Percentiles rank a stretch among this genome's conserved stretches.
These are phyloP conservation scores for Verticillium alfalfae DNA, from an alignment of 2,329 filamentous ascomycete species.

Conservation along the genomic window DNA sequence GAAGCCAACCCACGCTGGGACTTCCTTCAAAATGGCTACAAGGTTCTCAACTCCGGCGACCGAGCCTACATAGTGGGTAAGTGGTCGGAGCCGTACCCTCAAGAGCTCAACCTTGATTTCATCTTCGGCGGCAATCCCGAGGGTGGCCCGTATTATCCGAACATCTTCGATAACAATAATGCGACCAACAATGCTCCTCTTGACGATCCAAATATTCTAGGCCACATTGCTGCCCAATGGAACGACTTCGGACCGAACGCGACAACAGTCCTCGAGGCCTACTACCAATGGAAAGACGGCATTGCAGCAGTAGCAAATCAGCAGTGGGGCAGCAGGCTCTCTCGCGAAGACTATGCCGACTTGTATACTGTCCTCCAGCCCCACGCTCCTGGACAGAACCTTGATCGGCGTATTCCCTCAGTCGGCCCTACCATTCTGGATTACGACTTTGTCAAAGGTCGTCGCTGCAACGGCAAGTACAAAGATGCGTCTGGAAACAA, in stretches of 20 bases:
- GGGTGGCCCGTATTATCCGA: conserved; percentile 12
- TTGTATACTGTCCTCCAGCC: conserved; percentile 13
- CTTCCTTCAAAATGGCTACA: conserved; percentile 15
- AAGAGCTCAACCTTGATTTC: conserved; percentile 12
- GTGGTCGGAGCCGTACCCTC: conserved; percentile 10
- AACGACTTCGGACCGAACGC: conserved; percentile 18
- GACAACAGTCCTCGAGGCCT: conserved; percentile 16
- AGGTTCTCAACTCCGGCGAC: conserved; percentile 17
- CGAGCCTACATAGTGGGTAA: conserved; percentile 17
- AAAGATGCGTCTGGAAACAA: conserved; percentile 14
- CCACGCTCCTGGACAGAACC: conserved; percentile 14
- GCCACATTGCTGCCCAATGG: conserved; percentile 16
- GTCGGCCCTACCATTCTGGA: conserved; percentile 11
- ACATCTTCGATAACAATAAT: conserved; percentile 15
- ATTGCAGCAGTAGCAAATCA: conserved; percentile 18
- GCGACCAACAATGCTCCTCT: conserved; percentile 10
- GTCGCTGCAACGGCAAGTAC: conserved; percentile 6
- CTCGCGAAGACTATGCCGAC: conserved; percentile 6
- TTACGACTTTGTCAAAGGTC: conserved; percentile 6
- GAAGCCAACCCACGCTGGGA: conserved; percentile 14
- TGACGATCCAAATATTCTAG: conserved; percentile 9
- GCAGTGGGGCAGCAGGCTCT: conserved; percentile 17
- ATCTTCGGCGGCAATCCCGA: conserved; percentile 13
- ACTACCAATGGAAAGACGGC: conserved; percentile 16
- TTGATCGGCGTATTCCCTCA: conserved; percentile 13